phyloP scores from a whole-genome alignment of 768 basidiomycete genomes.

The Trametes elegans region DNA sequence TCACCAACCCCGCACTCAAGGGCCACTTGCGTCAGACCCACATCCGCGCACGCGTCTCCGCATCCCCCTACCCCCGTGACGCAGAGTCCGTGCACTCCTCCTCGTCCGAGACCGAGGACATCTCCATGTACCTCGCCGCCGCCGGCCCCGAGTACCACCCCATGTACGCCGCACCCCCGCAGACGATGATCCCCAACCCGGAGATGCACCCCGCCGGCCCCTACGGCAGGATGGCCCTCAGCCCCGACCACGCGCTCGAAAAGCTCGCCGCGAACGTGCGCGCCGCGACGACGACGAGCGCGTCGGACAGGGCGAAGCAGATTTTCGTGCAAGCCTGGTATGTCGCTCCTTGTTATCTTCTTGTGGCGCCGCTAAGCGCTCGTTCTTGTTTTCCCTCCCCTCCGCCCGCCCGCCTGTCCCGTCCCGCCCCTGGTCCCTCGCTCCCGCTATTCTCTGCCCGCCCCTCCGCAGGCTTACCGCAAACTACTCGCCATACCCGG shows the following conservation, averaged over 20 bases:
- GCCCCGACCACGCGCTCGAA: slow-evolving; percentile 76
- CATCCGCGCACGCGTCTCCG: slow-evolving; percentile 74
- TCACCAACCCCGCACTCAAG: slow-evolving; percentile 75
- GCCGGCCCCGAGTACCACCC: slow-evolving; percentile 56
- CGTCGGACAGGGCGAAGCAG: slow-evolving; percentile 88
- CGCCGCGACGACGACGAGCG: slow-evolving; percentile 86
- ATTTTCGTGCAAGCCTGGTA: slow-evolving; percentile 93
- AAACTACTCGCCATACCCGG: slow-evolving; percentile 88
- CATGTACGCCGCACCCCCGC: slow-evolving; percentile 53
- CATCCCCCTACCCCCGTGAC: slow-evolving; percentile 85
- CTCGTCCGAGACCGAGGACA: slow-evolving; percentile 86
- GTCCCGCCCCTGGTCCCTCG: slow-evolving; percentile 14
- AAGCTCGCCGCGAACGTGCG: slow-evolving; percentile 86
- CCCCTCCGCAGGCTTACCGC: slow-evolving; percentile 83
- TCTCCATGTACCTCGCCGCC: slow-evolving; percentile 69
- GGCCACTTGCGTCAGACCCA: slow-evolving; percentile 73
- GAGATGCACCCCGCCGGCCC: slow-evolving; percentile 66
- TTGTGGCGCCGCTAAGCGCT: slow-evolving; percentile 9
- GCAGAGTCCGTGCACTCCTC: slow-evolving; percentile 85
- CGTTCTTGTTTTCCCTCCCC: slow-evolving; percentile 13
- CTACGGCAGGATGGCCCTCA: slow-evolving; percentile 75
- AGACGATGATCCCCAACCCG: slow-evolving; percentile 31
- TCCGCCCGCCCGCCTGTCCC: slow-evolving; percentile 17
- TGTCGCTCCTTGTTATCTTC: slow-evolving; percentile 30
- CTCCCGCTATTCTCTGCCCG: no score